phyloP scores from a whole-genome alignment of 2,329 filamentous ascomycete species.

The Diaporthe sp. region DNA sequence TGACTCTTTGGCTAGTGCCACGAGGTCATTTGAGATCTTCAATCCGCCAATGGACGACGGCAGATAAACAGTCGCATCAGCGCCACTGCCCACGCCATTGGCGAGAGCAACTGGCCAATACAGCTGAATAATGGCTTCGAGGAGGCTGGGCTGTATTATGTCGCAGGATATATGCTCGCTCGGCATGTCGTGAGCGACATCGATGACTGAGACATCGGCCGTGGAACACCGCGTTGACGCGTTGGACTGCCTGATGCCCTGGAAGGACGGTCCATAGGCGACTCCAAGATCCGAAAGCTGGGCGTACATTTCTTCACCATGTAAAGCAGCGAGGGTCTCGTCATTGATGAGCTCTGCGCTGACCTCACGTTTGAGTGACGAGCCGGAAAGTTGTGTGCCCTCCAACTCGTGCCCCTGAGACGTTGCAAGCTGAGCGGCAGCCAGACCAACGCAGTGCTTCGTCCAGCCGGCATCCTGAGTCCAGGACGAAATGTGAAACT shows the following conservation, averaged over 20 bases:
- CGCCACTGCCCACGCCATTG: constrained; percentile 46
- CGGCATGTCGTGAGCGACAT: constrained; percentile 57
- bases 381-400: neutral
- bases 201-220: constrained; percentile 45
- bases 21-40: constrained; percentile 51
- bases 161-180: constrained; percentile 43
- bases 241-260: constrained; percentile 62
- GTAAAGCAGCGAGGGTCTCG: neutral
- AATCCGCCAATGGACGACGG: constrained; percentile 57
- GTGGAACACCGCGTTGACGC: constrained; percentile 41
- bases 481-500: constrained; percentile 70
- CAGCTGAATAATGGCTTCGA: constrained; percentile 57
- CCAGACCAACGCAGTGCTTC: constrained; percentile 69
- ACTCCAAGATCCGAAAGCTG: constrained; percentile 61
- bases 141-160: constrained; percentile 53
- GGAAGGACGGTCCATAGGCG: constrained; percentile 65
- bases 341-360: rapidly evolving
- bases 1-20: constrained; percentile 45
- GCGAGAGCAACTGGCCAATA: constrained; percentile 55
- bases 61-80: constrained; percentile 56
- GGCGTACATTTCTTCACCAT: constrained; percentile 56
- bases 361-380: neutral
- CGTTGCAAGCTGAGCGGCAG: constrained; percentile 45
- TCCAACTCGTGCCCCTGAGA: too few relatives aligned
- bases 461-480: constrained; percentile 66